Conservation (phyloP, 257 asterid genomes). For the Przewalskia tangutica region DNA sequence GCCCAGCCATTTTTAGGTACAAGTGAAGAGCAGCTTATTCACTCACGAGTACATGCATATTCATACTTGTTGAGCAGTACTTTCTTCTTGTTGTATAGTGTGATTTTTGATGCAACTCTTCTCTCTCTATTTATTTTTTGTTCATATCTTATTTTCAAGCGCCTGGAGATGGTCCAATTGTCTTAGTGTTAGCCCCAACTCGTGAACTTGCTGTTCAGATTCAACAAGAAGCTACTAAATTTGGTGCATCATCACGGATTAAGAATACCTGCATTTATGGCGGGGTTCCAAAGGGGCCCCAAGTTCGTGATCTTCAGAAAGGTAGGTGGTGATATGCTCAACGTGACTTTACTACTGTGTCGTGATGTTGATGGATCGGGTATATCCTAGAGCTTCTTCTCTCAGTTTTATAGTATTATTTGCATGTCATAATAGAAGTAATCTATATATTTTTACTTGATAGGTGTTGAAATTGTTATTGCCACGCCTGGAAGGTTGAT, state of each 20-base stretch:
- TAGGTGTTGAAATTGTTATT: constrained; percentile 5
- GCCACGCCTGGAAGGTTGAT: constrained; percentile 6
- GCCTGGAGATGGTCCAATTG: constrained; percentile 99
- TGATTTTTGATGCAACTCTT: constrained; percentile 14
- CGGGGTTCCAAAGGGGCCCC: constrained; percentile 99
- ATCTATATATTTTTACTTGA: neutral
- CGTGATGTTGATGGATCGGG: constrained; percentile 99
- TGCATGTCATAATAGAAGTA: neutral
- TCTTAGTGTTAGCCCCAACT: constrained; percentile 97
- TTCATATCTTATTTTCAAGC: constrained; percentile 32
- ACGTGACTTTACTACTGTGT: constrained; percentile 96
- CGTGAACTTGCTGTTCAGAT: constrained; percentile 99
- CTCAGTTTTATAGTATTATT: neutral
- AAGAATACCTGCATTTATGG: constrained; percentile 98
- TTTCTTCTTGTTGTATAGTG: constrained; percentile 5
- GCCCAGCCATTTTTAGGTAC: constrained; percentile 98
- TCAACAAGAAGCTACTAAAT: constrained; percentile 94
- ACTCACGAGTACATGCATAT: neutral
- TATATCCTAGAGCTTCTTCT: constrained; percentile 79
- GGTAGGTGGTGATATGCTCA: constrained; percentile 99
- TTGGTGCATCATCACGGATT: constrained; percentile 98
- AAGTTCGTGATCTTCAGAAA: constrained; percentile 99
- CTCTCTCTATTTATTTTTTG: constrained; percentile 10
- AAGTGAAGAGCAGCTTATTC: constrained; percentile 6
- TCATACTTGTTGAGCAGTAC: constrained; percentile 1